phyloP scores from a whole-genome alignment of 768 basidiomycete genomes.

The Lyophyllum semitale region DNA sequence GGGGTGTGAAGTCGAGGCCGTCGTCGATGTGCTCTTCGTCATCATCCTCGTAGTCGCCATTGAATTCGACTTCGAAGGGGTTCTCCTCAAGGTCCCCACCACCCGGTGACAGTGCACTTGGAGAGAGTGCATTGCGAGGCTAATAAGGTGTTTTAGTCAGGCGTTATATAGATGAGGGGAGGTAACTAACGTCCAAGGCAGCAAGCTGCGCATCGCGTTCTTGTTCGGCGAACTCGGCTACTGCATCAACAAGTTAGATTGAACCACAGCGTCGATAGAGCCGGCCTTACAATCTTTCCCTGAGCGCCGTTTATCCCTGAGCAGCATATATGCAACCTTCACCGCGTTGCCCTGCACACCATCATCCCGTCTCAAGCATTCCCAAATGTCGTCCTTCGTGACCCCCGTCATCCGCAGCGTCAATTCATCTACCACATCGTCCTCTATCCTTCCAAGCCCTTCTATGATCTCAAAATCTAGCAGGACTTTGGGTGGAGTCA shows the following conservation, averaged over 20 bases:
- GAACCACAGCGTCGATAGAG: background rate
- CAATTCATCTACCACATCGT: conserved; percentile 86
- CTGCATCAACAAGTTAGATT: conserved; percentile 32
- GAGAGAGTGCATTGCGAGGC: conserved; percentile 74
- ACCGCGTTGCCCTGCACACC: conserved; percentile 89
- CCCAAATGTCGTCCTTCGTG: conserved; percentile 85
- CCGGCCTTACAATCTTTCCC: conserved; percentile 77
- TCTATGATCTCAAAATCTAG: conserved; percentile 87
- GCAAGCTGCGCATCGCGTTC: conserved; percentile 82
- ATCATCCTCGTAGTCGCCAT: conserved; percentile 60
- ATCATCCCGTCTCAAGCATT: conserved; percentile 79
- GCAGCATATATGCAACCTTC: conserved; percentile 94
- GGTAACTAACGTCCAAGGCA: conserved; percentile 70
- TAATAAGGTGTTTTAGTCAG: conserved; percentile 23
- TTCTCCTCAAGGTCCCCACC: conserved; percentile 69
- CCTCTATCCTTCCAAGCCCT: conserved; percentile 89
- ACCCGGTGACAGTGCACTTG: conserved; percentile 63
- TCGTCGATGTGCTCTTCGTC: conserved; percentile 37
- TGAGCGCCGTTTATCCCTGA: conserved; percentile 84
- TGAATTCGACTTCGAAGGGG: conserved; percentile 80
- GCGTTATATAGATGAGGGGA: conserved; percentile 7
- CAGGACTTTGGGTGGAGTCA: conserved; percentile 62
- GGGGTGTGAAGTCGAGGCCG: conserved; percentile 33
- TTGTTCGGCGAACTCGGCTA: conserved; percentile 79
- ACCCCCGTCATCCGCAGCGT: conserved; percentile 71